Evolutionary conservation across 306 rosid species (phyloP), one percentile per base, ranked within the genome.

Genomic region (Corylus avellana): DNA sequence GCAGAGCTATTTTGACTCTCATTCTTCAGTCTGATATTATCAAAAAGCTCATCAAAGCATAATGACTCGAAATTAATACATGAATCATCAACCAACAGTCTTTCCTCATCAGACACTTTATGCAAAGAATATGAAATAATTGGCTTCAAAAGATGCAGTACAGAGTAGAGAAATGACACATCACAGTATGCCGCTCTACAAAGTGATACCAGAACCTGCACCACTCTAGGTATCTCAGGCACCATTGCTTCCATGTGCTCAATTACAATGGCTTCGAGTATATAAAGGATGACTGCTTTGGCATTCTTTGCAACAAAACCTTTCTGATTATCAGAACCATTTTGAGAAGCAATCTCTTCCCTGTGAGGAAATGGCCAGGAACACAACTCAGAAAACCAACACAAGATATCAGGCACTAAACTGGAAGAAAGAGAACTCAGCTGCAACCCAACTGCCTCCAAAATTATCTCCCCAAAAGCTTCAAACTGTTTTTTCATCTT

Each of bases 221-320:
- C 93, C 73, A 92, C 81, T 72, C 89, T 88, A 56, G 98, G 97
- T 71, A 90, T 87, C 87, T 94, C 98, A n/a, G 97, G 98, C 72
- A 89, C 85, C 91, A 92, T 86, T 29, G 94, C 91, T 79, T 94
- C 97, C 97, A 94, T 94, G 86, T 94, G 97, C 88, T 94, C 96
- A 25, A 82, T 81, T 53, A 91, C 83, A 84, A 92, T 88, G 79
- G 96, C 90, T 87, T 94, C 98, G 63, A 94, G 93, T 67, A 91
- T 73, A 80, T 88, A 89, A 62, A 94, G 96, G 77, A 92, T 83
- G 74, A 94, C 90, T 39, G 93, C 92, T 78, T 92, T 90, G 67
- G 96, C 98, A 86, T 94, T 94, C 88, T 92, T 94, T 70, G 92
- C 91, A 79, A 77, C 90, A 87, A 89, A 89, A 64, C 97, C 98